Base-by-base conservation (phyloP, 2,329 filamentous ascomycete genomes). In the Sclerotinia trifoliorum region DNA sequence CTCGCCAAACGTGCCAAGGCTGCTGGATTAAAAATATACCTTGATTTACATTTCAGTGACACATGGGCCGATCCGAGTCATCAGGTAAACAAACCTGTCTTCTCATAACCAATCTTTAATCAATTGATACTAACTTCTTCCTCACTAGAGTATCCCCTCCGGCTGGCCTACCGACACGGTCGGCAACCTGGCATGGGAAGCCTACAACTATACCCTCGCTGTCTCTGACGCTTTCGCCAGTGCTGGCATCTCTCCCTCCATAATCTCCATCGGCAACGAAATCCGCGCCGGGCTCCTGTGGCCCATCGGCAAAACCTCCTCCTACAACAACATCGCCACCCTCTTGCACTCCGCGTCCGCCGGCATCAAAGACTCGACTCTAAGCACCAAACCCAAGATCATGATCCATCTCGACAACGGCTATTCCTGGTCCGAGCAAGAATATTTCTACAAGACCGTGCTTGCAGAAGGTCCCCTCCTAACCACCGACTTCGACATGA, bases 371-470 rank as follows among this genome's bases (percentile, higher is more conserved):
- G 86, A 90, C 74, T 89, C 86, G 5, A 80, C 78, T 3, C 79
- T 90, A 35, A 77, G 77, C 52, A 81, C 83, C 0, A 83, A 84
- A 70, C 88, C 89, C 1, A 85, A 88, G 75, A 90, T 92, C 77
- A 88, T 92, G 87, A 85, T 92, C 52, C 90, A 92, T 74, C 82
- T 92, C 4, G 89, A 92, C 77, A 89, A 91, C 74, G 90, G 90
- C n/a, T 93, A 89, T 88, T 83, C 89, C 71, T 90, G 86, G 87
- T 81, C 78, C 4, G 84, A 84, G 3, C 89, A 92, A 75, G 79
- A 89, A 70, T 70, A 67, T 24, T 88, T 83, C 80, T 92, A 91
- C 78, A 83, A 83, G 32, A 81, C 80, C 3, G 83, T 89, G 0
- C 80, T 90, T 0, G 80, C 76, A 10, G 78, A 80, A 32, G 87